A percentile compares a stretch with the other conserved stretches of the same genome.
These are phyloP conservation scores for Pharus latifolius DNA, from an alignment of 176 grass and related monocot genomes.

Conservation along the genomic window DNA sequence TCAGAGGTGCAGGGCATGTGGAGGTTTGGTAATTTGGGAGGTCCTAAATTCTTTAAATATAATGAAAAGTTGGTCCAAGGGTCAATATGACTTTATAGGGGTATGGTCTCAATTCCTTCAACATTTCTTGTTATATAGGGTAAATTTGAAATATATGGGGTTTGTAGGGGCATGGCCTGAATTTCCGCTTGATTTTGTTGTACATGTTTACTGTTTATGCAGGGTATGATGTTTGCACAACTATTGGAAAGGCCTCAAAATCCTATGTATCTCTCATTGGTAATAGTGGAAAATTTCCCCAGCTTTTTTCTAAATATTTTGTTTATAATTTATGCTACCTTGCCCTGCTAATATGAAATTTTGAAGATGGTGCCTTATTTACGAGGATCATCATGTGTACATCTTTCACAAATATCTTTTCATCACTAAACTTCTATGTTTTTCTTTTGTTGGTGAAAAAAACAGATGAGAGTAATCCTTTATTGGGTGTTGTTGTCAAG, in stretches of 20 bases:
- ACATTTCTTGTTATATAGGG: too few species aligned
- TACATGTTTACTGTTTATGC: slow-evolving; percentile 13
- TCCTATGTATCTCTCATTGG: slow-evolving; percentile 63
- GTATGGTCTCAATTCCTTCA: too few species aligned
- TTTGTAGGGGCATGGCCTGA: too few species aligned
- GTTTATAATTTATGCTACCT: not conserved
- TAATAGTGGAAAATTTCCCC: slow-evolving; percentile 3
- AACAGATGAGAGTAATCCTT: slow-evolving; percentile 65
- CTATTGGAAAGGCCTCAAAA: slow-evolving; percentile 40
- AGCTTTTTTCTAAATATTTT: not conserved
- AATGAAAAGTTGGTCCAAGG: too few species aligned
- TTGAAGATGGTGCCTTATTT: too few species aligned
- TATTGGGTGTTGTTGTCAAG: slow-evolving; percentile 68
- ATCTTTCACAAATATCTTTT: not conserved
- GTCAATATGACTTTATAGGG: too few species aligned
- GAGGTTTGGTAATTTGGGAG: too few species aligned
- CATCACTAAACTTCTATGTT: slow-evolving; percentile 1
- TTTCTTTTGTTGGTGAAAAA: slow-evolving; percentile 9
- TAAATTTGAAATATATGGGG: too few species aligned
- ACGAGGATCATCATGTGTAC: not conserved
- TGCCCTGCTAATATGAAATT: too few species aligned
- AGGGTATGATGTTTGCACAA: slow-evolving; percentile 92
- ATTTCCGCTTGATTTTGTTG: too few species aligned
- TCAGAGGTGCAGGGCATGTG: too few species aligned
- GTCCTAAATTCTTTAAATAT: too few species aligned